These are phyloP conservation scores for rapeseed (Brassica napus) DNA, from an alignment of 345 rosid species.

Conservation along the genomic window Da-Ae NC_063441.1:12793001-12793500, in stretches of 20 bases:
- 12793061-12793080: slow-evolving; percentile 46
- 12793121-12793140: neutral
- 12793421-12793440: neutral
- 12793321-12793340: neutral
- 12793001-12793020: neutral
- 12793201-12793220: neutral
- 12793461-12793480: no score
- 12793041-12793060: slow-evolving; percentile 32
- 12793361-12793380: neutral
- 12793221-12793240: neutral
- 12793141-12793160: neutral
- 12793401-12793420: neutral
- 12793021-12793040: slow-evolving; percentile 16
- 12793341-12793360: neutral
- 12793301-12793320: neutral
- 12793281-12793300: no score
- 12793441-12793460: neutral
- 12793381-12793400: neutral
- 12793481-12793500: neutral
- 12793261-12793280: neutral
- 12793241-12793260: neutral
- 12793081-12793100: slow-evolving; percentile 25
- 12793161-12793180: neutral
- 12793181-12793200: neutral
- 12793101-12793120: slow-evolving; percentile 4